Conservation (phyloP, 371 early-diverging fungal genomes). For the Mucor mucedo region DNA sequence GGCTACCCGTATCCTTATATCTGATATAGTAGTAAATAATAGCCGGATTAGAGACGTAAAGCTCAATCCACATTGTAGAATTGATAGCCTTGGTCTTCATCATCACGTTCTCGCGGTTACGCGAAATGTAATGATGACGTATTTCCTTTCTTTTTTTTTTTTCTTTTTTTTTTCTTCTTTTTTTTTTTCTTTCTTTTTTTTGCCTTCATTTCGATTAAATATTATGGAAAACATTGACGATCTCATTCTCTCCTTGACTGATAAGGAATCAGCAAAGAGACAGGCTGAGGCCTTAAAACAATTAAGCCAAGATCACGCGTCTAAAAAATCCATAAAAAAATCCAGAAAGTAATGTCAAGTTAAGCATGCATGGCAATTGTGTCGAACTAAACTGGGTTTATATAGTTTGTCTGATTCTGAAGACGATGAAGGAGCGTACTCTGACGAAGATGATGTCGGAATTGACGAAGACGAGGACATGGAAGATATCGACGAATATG, state of each 20-base stretch:
- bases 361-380: background rate
- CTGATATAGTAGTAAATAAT: too few relatives aligned
- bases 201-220: too few relatives aligned
- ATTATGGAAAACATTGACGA: constrained; percentile 31
- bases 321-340: constrained; percentile 17
- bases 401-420: constrained; percentile 43
- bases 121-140: background rate
- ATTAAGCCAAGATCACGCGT: constrained; percentile 29
- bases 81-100: too few relatives aligned
- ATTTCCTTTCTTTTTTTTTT: constrained; percentile 6
- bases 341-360: background rate
- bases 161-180: constrained; percentile 4
- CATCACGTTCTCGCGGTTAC: too few relatives aligned
- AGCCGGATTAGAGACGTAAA: too few relatives aligned
- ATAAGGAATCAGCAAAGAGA: constrained; percentile 6
- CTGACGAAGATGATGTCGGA: constrained; percentile 30
- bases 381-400: background rate
- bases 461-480: constrained; percentile 62
- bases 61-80: too few relatives aligned
- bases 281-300: constrained; percentile 23
- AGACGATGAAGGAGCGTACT: constrained; percentile 40
- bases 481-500: constrained; percentile 74
- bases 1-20: too few relatives aligned
- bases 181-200: background rate
- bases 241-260: constrained; percentile 35